Base-by-base conservation (phyloP, 1,139 yeast species). In the Kodamaea suecica region DNA sequence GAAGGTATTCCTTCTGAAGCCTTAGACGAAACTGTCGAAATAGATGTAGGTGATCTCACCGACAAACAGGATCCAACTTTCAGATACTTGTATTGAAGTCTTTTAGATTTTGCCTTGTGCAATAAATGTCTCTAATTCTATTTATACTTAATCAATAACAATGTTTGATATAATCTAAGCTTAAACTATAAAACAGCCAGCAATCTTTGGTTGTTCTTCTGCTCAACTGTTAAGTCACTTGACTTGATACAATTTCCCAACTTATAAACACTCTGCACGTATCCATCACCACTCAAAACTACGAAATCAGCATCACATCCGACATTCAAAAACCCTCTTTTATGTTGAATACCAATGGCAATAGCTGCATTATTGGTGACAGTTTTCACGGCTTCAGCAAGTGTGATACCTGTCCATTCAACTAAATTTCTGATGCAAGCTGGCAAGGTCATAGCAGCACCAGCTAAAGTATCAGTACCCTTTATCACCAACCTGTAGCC, bases 221-320 rank as follows among this genome's bases (percentile, higher is more conserved):
- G 39, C 26, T 37, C 41, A 9, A 33, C 35, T 5, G 31, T 33
- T 15, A 38, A 15, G 24, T 47, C 51, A 13, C 42, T 35, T 1
- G 49, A 43, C 36, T 31, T 41, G 23, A 68, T 56, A 41, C 56
- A 55, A 28, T 59, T 53, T 17, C 80, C 80, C 33, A 76, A 61
- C 54, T 78, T 78, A 59, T 63, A 78, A 12, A 78, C 77, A 34
- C 57, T 57, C 48, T 67, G 61, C 36, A 78, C 70, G 42, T 61
- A 60, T 11, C 80, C 82, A 4, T 55, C 43, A 6, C 54, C 43
- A 46, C 70, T 70, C 42, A 78, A 50, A 5, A 78, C 69, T 13
- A 76, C 75, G 43, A 78, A 61, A 47, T 78, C 84, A 9, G 84
- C 83, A 49, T 76, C 80, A 48, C 80, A 73, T 2, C 81, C 81